Evolutionary conservation across 164 flowering plant genomes (phyloP), one percentile per base, ranked within the genome.

Genomic region (Stephania japonica): DNA sequence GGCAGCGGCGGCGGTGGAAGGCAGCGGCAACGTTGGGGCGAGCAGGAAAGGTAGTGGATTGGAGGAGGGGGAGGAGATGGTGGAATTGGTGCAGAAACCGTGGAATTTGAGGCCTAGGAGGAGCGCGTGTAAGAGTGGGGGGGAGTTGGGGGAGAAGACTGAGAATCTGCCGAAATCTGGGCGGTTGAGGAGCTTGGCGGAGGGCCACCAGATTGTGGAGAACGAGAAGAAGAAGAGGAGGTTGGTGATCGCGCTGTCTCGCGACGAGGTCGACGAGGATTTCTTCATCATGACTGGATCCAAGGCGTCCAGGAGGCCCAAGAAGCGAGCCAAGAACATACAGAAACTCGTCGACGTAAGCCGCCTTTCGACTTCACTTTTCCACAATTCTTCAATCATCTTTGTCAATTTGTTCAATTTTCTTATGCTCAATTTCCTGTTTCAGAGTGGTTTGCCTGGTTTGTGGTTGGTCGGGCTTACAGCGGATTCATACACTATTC

Each of bases 101-200:
- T 89, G 93, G 93, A 91, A 88, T 82, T 83, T 91, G 77, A 82
- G 98, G 81, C 89, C 88, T n/a, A 78, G 97, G 81, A 78, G 90
- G 59, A 89, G 87, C 14, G 86, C 82, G 24, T 18, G 59, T 0
- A 76, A 67, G 59, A 71, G 25, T n/a, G 70, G 61, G 2, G 70
- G 61, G 2, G 79, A 76, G 2, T 18, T 75, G 44, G 27, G 13
- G 67, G 67, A 66, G 75, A 68, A 67, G 21, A 72, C 11, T 25
- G 88, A 84, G 73, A 73, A 71, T 65, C 70, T 44, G 44, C 67
- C 42, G 64, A 79, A 80, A 74, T 79, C 83, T 49, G 72, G 67
- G 65, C 62, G 82, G 75, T 47, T 75, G 53, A 67, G 77, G 38
- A 66, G 81, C 66, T 70, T 67, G 2, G 70, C 62, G 21, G 69